Evolutionary conservation across 1,139 yeast genomes (phyloP), one percentile per base, ranked within the genome.

Genomic region (Pichia cactophila): DNA sequence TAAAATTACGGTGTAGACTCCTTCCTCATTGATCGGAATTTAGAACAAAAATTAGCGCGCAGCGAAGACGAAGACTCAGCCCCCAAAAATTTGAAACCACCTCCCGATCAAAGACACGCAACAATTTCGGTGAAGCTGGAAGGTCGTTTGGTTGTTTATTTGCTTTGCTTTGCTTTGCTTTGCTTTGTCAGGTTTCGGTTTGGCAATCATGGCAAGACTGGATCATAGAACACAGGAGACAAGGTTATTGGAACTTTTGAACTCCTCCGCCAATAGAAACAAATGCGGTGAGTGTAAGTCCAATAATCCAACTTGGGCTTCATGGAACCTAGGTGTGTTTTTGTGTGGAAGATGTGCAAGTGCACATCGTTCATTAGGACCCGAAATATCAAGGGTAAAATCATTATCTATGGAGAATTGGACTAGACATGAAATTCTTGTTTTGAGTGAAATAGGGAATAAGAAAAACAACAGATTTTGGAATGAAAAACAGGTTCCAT

Each of bases 371-470:
- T 77, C 86, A 35, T 68, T 90, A 53, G 95, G 95, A 0, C 68
- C 83, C 0, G 85, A 81, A 55, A 71, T 87, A 5, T 83, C 95
- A 26, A 78, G 78, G 56, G 85, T 89, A 6, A 80, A 94, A 55
- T 86, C 96, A 0, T 69, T 92, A 55, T 83, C 95, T 1, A 74
- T 89, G 60, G 98, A 92, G 61, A 72, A 75, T 1, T 92, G 97
- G 89, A 68, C 75, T 4, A 69, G 64, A 31, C 83, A 80, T 44
- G 79, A 87, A 58, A 65, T 86, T 17, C 83, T 77, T 37, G 63
- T 74, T 33, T 67, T 88, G 48, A 71, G 77, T 50, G 69, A 75
- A 48, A 78, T 84, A 26, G 86, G 90, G 35, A 90, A 92, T 64
- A 74, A 73, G 50, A 68, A 71, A 53, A 80, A 88, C 36, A 83